phyloP scores from a whole-genome alignment of 768 basidiomycete genomes.

The Agrocybe praecox region DNA sequence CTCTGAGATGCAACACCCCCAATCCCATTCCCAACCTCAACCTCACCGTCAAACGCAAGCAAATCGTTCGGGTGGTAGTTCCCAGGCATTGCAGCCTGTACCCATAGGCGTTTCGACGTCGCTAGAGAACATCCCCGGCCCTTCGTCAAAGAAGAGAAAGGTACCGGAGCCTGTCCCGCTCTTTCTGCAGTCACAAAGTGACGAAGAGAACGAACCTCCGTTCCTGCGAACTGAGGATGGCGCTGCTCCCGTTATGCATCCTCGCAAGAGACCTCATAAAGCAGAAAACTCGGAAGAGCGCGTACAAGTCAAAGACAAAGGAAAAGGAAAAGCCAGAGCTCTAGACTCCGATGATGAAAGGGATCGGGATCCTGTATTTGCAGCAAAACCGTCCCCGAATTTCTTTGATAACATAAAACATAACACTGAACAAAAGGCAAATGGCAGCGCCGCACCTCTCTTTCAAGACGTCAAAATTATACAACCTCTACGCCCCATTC shows the following conservation, averaged over 20 bases:
- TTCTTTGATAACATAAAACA: background rate
- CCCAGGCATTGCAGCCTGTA: background rate
- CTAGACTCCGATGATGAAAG: background rate
- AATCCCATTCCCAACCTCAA: background rate
- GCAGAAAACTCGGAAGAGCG: background rate
- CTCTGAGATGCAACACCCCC: background rate
- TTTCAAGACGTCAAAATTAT: conserved; percentile 7
- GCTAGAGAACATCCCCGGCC: conserved; percentile 13
- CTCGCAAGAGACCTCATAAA: background rate
- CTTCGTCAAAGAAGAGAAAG: conserved; percentile 4
- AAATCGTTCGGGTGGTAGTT: background rate
- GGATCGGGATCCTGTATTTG: conserved; percentile 8
- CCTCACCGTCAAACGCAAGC: background rate
- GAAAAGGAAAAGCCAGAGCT: conserved; percentile 10
- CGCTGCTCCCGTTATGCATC: background rate
- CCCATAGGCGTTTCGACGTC: conserved; percentile 1
- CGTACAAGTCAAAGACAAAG: conserved; percentile 5
- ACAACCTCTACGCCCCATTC: background rate
- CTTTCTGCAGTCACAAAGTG: conserved; percentile 31
- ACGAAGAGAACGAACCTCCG: conserved; percentile 37
- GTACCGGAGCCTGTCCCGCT: conserved; percentile 21
- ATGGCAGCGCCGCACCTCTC: background rate
- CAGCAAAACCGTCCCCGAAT: conserved; percentile 1
- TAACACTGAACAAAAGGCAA: background rate
- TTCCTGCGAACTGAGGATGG: background rate